Evolutionary conservation across 2,329 filamentous ascomycete species (phyloP).

Genomic region (Colletotrichum sansevieriae): DNA sequence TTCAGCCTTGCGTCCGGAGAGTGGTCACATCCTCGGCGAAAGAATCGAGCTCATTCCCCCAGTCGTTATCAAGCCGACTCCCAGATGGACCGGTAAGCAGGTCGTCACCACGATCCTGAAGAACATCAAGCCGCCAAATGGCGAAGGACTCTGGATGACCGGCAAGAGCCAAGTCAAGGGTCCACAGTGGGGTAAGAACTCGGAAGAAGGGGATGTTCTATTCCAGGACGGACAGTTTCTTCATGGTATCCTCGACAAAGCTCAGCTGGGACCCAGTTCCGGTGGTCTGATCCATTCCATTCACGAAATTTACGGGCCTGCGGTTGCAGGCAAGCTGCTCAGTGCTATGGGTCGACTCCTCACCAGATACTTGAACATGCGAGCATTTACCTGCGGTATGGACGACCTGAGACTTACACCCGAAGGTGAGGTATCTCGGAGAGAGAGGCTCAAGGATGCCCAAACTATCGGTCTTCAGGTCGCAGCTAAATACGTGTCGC

Average conservation of each 20-base stretch:
- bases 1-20: slow-evolving; percentile 88
- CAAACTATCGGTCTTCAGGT: slow-evolving; percentile 80
- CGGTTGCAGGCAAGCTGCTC: slow-evolving; percentile 86
- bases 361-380: slow-evolving; percentile 91
- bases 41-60: slow-evolving; percentile 85
- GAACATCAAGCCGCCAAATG: slow-evolving; percentile 86
- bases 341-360: slow-evolving; percentile 90
- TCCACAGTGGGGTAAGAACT: slow-evolving; percentile 82
- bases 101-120: slow-evolving; percentile 92
- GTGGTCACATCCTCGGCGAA: slow-evolving; percentile 86
- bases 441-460: slow-evolving; percentile 76
- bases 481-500: slow-evolving; percentile 88
- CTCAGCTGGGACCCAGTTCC: slow-evolving; percentile 88
- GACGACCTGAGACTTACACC: slow-evolving; percentile 91
- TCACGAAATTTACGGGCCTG: slow-evolving; percentile 93
- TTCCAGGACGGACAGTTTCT: slow-evolving; percentile 91
- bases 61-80: slow-evolving; percentile 82
- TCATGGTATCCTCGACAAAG: slow-evolving; percentile 93
- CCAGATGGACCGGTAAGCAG: slow-evolving; percentile 96
- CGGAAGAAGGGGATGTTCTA: slow-evolving; percentile 84
- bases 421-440: slow-evolving; percentile 80
- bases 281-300: slow-evolving; percentile 93
- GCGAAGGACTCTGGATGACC: slow-evolving; percentile 81
- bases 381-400: slow-evolving; percentile 96
- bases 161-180: slow-evolving; percentile 83